Evolutionary conservation across 768 basidiomycete species (phyloP), one percentile per base, ranked within the genome.

Genomic region (Strobilomyces confusus): DNA sequence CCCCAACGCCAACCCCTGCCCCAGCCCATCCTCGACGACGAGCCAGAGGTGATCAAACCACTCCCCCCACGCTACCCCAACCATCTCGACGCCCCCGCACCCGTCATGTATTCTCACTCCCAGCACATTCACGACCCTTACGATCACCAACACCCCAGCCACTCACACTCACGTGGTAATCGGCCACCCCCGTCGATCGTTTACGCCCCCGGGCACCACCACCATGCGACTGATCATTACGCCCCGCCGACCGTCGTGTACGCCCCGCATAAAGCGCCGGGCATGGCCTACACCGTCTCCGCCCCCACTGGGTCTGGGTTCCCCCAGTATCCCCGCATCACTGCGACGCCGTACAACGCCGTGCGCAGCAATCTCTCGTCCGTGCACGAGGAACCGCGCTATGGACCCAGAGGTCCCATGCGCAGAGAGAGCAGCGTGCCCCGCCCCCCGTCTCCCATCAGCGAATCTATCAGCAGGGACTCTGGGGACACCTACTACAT

Each of bases 401-500:
- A 63, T 48, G 68, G 59, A 44, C 54, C 60, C 14, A 67, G 62
- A 51, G 70, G 57, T 36, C 59, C 69, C 29, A 63, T 65, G 56
- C 56, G 63, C 20, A 65, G 64, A 43, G 63, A 58, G 19, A 49
- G 66, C 64, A 46, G 67, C 64, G 29, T 52, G 25, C 23, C 62
- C 14, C 70, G 70, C 19, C 74, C 74, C 17, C 77, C 75, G 41
- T 64, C 77, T 0, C 68, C 66, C 15, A 52, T 66, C 8, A 72
- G 73, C 42, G 74, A 77, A 30, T 63, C 43, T 1, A 73, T 65
- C 30, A 85, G 80, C 62, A 68, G 76, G 14, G 78, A 78, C 34
- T 85, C 85, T 5, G 84, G 80, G 20, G 81, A 84, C 64, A 89
- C 87, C 4, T 89, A 88, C 73, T 89, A 87, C 64, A 80, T 88